A percentile compares a stretch with the other conserved stretches of the same genome.
Evolutionary conservation across 2,329 filamentous ascomycete genomes (phyloP).

Genomic region (Incumbomyces lentus): DNA sequence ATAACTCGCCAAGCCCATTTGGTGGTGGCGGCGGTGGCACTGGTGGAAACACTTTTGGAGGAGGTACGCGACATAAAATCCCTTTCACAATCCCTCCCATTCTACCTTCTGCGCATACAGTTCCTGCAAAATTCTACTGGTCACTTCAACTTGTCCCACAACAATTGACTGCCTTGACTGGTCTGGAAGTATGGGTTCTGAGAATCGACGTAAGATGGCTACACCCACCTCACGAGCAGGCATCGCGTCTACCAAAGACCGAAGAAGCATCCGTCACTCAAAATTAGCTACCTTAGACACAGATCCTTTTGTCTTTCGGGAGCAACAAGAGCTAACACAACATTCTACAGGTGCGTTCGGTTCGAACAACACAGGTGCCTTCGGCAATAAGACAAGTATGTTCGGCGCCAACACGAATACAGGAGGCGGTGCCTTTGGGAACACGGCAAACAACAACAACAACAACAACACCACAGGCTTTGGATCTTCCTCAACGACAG

Average conservation of each 20-base stretch:
- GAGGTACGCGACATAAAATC: neutral
- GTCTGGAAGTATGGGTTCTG: neutral
- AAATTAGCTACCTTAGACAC: no score
- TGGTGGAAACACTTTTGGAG: constrained; percentile 11
- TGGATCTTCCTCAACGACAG: constrained; percentile 12
- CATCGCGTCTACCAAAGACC: constrained; percentile 16
- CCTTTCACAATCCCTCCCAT: neutral
- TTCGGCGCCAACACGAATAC: constrained; percentile 18
- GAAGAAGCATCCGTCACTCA: constrained; percentile 8
- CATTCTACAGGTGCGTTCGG: constrained; percentile 12
- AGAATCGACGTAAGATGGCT: neutral
- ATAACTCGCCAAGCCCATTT: constrained; percentile 17
- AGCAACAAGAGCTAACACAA: neutral
- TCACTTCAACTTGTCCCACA: neutral
- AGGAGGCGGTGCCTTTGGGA: constrained; percentile 18
- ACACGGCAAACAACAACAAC: no score
- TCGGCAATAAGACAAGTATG: constrained; percentile 17
- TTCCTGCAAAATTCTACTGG: neutral
- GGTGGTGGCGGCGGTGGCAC: constrained; percentile 12
- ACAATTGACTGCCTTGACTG: neutral
- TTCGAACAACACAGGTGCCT: constrained; percentile 12
- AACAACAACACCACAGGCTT: constrained; percentile 14
- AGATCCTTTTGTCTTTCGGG: no score
- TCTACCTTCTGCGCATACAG: neutral
- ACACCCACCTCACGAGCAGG: neutral